Conservation (phyloP, 805 yeast species). For the Saccharomycopsis selenospora region DNA sequence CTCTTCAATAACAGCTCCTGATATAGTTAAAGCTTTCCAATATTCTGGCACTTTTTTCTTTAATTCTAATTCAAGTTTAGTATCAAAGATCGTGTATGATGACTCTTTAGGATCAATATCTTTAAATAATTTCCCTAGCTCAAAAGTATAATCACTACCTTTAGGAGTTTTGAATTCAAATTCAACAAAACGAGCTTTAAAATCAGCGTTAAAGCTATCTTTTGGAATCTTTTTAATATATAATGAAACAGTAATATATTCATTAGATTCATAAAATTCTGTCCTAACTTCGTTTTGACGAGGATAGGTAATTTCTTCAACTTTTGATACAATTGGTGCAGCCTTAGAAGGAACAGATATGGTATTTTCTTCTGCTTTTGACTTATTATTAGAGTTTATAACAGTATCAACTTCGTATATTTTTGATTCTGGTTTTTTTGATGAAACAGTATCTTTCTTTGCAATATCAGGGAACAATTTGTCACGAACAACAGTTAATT, state of each 20-base stretch:
- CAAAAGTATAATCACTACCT: conserved; percentile 51
- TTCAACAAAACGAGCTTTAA: conserved; percentile 31
- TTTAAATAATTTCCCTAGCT: conserved; percentile 45
- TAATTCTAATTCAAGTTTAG: conserved; percentile 69
- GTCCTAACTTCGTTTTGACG: conserved; percentile 32
- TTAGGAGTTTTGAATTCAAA: conserved; percentile 43
- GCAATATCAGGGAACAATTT: background rate
- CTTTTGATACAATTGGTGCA: background rate
- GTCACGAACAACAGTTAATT: conserved; percentile 2
- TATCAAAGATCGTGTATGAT: conserved; percentile 47
- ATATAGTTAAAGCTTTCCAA: conserved; percentile 39
- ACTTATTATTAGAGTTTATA: conserved; percentile 1
- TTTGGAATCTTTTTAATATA: conserved; percentile 61
- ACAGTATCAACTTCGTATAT: no score
- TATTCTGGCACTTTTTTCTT: conserved; percentile 37
- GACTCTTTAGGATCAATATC: conserved; percentile 43
- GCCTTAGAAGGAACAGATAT: background rate
- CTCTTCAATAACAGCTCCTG: conserved; percentile 25
- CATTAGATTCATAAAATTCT: conserved; percentile 71
- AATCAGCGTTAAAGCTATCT: conserved; percentile 38
- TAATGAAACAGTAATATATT: conserved; percentile 54
- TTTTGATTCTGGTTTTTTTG: no score
- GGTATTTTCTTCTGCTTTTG: background rate
- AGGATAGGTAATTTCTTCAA: conserved; percentile 9
- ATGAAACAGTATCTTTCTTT: background rate